Percentiles rank a stretch among this genome's conserved stretches.
phyloP scores from a whole-genome alignment of 768 basidiomycete species.

The Suillus alpinus region DNA sequence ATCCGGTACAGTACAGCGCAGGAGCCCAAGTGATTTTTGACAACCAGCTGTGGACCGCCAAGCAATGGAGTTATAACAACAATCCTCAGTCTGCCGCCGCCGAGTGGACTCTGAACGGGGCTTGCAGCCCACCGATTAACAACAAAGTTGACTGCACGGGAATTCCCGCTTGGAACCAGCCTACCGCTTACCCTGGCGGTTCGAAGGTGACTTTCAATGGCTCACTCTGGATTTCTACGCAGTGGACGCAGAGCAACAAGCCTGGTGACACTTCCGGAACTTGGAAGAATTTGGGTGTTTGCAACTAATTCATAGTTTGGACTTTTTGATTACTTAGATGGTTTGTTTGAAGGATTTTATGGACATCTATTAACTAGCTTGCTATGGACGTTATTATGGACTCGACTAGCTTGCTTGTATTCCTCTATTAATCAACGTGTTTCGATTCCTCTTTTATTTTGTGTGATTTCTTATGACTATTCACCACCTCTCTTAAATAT shows the following conservation, averaged over 20 bases:
- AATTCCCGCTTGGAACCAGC: constrained; percentile 16
- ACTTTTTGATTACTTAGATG: no score
- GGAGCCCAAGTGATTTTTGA: constrained; percentile 22
- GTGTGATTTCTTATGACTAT: background rate
- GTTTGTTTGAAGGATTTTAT: background rate
- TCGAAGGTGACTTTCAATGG: constrained; percentile 13
- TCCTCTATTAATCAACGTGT: background rate
- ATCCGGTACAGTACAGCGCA: constrained; percentile 17
- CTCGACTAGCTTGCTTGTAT: background rate
- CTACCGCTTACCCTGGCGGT: constrained; percentile 17
- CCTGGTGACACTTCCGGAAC: constrained; percentile 26
- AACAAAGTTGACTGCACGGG: constrained; percentile 24
- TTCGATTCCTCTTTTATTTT: background rate
- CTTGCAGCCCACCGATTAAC: constrained; percentile 18
- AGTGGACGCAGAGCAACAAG: constrained; percentile 19
- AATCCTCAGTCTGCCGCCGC: constrained; percentile 12
- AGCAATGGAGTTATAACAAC: constrained; percentile 26
- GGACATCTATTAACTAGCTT: background rate
- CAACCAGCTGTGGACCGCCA: constrained; percentile 20
- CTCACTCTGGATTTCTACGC: constrained; percentile 21
- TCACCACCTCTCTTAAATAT: background rate
- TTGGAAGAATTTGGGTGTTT: constrained; percentile 22
- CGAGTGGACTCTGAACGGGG: constrained; percentile 13
- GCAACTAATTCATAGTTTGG: constrained; percentile 7
- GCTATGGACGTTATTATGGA: background rate